Base-by-base conservation (phyloP, 768 basidiomycete genomes). In the Ramaria sp. region DNA sequence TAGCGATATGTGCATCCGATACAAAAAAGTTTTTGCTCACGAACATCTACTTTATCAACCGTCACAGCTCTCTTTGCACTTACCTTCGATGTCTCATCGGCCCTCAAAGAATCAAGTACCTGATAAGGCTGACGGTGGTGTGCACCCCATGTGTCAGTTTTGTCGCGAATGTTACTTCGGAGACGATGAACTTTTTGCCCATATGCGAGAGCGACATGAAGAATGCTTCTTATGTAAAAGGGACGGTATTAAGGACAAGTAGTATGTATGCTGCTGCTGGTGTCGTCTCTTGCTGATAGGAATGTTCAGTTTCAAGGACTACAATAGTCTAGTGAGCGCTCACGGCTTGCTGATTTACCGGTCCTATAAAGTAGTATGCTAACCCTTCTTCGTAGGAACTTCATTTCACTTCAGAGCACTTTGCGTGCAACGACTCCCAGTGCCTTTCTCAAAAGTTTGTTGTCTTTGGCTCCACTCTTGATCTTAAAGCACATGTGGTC, bases 171-270 rank as follows among this genome's bases (percentile, higher is more conserved):
- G 88, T 61, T 93, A 87, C 75, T 96, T 94, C 65, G 72, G 84
- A n/a, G 84, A 85, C 52, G 95, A 98, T 63, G 93, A 93, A 62
- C 70, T 97, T n/a, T 96, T 83, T 65, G 72, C 82, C 22, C 96
- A 99, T 66, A 89, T 97, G 84, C 80, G 94, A 50, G 85, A 93
- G 63, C 74, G 73, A 48, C 95, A 99, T 69, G 95, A 99, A 67
- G 94, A 98, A 63, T 98, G 95, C 65, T 96, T 96, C 61, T 67
- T 99, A 13, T 99, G 96, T 67, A 91, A 90, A 64, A 77, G 85
- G 27, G 78, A 84, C 54, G 91, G 85, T 6, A 61, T 88, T 38
- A 73, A 78, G 59, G 81, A 93, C 66, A 81, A 92, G 69, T 93
- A 96, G 91, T 96, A 62, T 63, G 91, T 77, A 13, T 56, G 41